These are phyloP conservation scores for Fusarium duplospermum DNA, from an alignment of 2,329 filamentous ascomycete species.

Conservation along the genomic window DNA sequence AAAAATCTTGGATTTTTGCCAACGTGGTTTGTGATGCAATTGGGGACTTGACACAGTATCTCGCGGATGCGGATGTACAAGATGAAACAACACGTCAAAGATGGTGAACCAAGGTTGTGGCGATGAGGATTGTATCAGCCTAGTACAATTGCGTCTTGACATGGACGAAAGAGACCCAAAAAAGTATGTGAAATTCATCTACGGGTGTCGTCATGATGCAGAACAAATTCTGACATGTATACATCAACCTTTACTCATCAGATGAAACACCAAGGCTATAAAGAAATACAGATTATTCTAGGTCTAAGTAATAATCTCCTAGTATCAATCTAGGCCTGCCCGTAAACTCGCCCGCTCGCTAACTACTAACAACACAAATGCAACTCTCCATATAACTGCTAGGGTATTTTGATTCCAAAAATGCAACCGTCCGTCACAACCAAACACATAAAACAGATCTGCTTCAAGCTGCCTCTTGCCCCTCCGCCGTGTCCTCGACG, in stretches of 20 bases:
- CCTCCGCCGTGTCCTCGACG: constrained; percentile 17
- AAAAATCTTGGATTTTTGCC: constrained; percentile 1
- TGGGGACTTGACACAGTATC: constrained; percentile 34
- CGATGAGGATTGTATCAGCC: background rate
- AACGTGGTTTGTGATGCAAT: constrained; percentile 28
- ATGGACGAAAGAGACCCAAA: background rate
- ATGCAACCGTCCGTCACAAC: constrained; percentile 25
- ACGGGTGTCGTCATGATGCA: background rate
- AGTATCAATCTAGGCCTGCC: constrained; percentile 23
- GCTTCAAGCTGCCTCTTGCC: constrained; percentile 4
- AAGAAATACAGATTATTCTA: constrained; percentile 12
- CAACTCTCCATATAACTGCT: constrained; percentile 30
- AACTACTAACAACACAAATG: constrained; percentile 24
- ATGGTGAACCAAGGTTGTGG: background rate
- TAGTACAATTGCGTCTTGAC: background rate
- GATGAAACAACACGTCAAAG: background rate
- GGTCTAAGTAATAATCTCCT: constrained; percentile 16
- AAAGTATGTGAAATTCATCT: background rate
- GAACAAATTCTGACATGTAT: background rate
- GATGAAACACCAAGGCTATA: background rate
- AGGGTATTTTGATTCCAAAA: constrained; percentile 34
- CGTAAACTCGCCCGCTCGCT: constrained; percentile 19
- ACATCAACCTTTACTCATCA: background rate
- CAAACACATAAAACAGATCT: constrained; percentile 27
- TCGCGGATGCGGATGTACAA: constrained; percentile 12